Conservation (phyloP, 495 filamentous ascomycete genomes). For the Aspergillus sclerotioniger region DNA sequence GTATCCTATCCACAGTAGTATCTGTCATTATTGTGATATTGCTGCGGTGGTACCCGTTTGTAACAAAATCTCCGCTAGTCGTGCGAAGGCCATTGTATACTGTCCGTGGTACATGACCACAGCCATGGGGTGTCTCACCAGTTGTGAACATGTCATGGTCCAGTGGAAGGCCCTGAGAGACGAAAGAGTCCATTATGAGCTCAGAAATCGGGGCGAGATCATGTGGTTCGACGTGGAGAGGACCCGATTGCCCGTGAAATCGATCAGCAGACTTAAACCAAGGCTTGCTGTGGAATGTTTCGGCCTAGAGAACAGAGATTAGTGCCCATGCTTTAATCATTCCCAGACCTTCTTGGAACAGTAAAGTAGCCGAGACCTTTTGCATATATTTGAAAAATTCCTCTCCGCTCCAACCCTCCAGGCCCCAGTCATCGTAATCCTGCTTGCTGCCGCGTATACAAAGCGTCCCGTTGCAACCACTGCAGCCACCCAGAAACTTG, state of each 20-base stretch:
- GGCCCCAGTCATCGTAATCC: conserved; percentile 61
- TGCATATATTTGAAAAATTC: conserved; percentile 53
- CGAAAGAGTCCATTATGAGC: conserved; percentile 45
- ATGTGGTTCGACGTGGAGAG: conserved; percentile 48
- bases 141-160: conserved; percentile 52
- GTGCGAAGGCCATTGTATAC: conserved; percentile 49
- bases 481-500: conserved; percentile 57
- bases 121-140: conserved; percentile 47
- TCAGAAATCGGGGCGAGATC: conserved; percentile 50
- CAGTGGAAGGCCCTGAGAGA: conserved; percentile 43
- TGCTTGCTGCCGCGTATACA: conserved; percentile 58
- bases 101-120: conserved; percentile 51
- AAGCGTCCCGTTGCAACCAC: conserved; percentile 61
- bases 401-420: conserved; percentile 53
- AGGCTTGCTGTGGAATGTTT: conserved; percentile 46
- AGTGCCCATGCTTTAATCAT: not conserved
- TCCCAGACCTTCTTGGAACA: not conserved
- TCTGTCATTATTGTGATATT: conserved; percentile 41
- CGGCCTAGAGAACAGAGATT: conserved; percentile 27
- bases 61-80: conserved; percentile 48
- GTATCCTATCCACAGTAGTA: conserved; percentile 37
- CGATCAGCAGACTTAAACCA: conserved; percentile 40
- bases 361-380: conserved; percentile 35
- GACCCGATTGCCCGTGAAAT: conserved; percentile 45
- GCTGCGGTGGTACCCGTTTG: conserved; percentile 30